Evolutionary conservation across 2,329 filamentous ascomycete genomes (phyloP).

Genomic region (Penicillium corylophilum): DNA sequence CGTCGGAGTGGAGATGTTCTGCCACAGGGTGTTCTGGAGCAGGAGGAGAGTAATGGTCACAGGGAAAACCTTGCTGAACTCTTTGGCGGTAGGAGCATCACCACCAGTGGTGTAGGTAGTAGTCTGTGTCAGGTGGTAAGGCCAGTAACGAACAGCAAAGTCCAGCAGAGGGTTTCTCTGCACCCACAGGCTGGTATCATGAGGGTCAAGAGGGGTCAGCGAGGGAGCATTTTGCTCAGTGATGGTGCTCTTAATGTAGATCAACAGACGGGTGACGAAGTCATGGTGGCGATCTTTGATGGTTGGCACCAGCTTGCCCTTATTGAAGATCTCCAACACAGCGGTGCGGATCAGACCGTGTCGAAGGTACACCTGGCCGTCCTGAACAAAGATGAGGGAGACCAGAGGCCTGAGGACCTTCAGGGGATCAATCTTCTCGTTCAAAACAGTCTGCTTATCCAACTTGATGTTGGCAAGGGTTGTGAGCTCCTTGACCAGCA

Average conservation of each 20-base stretch:
- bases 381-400: slow-evolving; percentile 35
- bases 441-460: slow-evolving; percentile 30
- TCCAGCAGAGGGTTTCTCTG: slow-evolving; percentile 46
- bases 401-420: slow-evolving; percentile 30
- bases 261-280: slow-evolving; percentile 32
- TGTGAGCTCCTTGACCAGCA: slow-evolving; percentile 33
- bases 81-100: slow-evolving; percentile 44
- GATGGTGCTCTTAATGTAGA: slow-evolving; percentile 34
- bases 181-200: slow-evolving; percentile 27
- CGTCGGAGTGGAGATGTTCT: slow-evolving; percentile 33
- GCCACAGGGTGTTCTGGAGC: slow-evolving; percentile 52
- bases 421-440: slow-evolving; percentile 27
- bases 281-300: slow-evolving; percentile 38
- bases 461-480: slow-evolving; percentile 30
- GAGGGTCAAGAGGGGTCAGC: slow-evolving; percentile 25
- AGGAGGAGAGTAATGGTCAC: slow-evolving; percentile 45
- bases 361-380: slow-evolving; percentile 37
- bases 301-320: slow-evolving; percentile 31
- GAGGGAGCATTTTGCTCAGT: slow-evolving; percentile 34
- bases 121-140: slow-evolving; percentile 47
- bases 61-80: slow-evolving; percentile 51
- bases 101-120: slow-evolving; percentile 38
- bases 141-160: slow-evolving; percentile 50
- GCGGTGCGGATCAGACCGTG: slow-evolving; percentile 35
- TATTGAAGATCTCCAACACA: slow-evolving; percentile 30